Conservation (phyloP, 108 stramenopile genomes). For the Schizochytrium sp. region DNA sequence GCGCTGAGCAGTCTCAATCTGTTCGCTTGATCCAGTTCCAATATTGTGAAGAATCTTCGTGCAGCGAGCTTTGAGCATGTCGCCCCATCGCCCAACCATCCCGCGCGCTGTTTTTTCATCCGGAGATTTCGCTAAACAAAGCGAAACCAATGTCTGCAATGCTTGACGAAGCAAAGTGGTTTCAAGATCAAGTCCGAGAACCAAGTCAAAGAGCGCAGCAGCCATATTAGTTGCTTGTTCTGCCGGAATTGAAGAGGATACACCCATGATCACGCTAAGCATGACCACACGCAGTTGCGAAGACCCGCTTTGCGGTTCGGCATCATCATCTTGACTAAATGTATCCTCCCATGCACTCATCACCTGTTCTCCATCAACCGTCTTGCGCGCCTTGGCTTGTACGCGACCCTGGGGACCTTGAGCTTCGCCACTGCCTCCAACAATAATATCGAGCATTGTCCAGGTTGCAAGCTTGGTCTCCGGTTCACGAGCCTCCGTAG, state of each 20-base stretch:
- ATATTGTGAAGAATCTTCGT: not conserved
- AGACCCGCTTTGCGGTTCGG: not conserved
- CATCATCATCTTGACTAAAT: not conserved
- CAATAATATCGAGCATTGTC: conserved; percentile 3
- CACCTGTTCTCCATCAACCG: not conserved
- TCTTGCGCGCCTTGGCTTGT: conserved; percentile 13
- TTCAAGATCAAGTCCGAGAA: not conserved
- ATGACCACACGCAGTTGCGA: not conserved
- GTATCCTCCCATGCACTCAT: not conserved
- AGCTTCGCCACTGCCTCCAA: not conserved
- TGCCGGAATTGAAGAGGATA: conserved; percentile 15
- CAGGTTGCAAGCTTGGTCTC: not conserved
- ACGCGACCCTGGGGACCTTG: not conserved
- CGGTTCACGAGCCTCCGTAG: not conserved
- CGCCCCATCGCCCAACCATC: conserved; percentile 37
- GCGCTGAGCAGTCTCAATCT: not conserved
- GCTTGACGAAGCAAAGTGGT: conserved; percentile 34
- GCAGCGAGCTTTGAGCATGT: conserved; percentile 28
- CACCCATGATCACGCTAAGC: conserved; percentile 44
- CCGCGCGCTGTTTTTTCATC: not conserved
- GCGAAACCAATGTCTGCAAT: not conserved
- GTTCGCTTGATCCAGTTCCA: not conserved
- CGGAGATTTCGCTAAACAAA: not conserved
- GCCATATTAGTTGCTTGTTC: conserved; percentile 12
- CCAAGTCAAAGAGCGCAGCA: conserved; percentile 48